phyloP scores from a whole-genome alignment of 2,329 filamentous ascomycete genomes.

The Beauveria brongniartii region DNA sequence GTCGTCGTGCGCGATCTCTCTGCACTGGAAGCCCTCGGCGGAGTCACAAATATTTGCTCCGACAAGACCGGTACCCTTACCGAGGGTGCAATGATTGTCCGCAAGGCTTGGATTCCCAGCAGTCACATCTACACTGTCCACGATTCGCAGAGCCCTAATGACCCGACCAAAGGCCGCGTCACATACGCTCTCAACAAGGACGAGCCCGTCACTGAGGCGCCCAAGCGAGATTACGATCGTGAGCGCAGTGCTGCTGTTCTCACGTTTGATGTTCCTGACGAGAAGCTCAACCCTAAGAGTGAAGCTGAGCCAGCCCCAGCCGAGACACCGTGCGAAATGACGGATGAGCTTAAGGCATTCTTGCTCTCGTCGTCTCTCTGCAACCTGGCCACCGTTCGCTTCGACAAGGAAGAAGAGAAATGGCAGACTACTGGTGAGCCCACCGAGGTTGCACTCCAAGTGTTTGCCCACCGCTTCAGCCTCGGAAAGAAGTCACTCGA shows the following conservation, averaged over 20 bases:
- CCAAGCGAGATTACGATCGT: constrained; percentile 47
- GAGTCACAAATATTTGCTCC: constrained; percentile 65
- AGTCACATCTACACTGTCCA: constrained; percentile 51
- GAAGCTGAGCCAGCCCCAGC: constrained; percentile 26
- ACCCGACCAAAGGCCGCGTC: constrained; percentile 52
- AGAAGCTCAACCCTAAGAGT: constrained; percentile 36
- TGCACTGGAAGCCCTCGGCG: constrained; percentile 60
- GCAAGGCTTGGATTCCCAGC: constrained; percentile 56
- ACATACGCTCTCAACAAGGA: constrained; percentile 35
- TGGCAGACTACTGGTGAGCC: constrained; percentile 65
- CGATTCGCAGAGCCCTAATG: constrained; percentile 50
- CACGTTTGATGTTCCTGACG: constrained; percentile 55
- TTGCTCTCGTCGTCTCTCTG: constrained; percentile 53
- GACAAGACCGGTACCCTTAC: constrained; percentile 67
- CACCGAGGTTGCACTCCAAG: constrained; percentile 69
- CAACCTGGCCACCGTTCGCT: constrained; percentile 54
- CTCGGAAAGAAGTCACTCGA: constrained; percentile 47
- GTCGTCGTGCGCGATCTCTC: constrained; percentile 59
- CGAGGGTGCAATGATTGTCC: constrained; percentile 61
- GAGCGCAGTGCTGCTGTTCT: constrained; percentile 52
- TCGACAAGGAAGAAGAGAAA: constrained; percentile 42
- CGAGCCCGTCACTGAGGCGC: constrained; percentile 24
- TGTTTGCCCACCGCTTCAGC: constrained; percentile 63
- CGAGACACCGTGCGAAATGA: constrained; percentile 32
- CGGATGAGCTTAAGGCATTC: constrained; percentile 42